phyloP scores from a whole-genome alignment of 768 basidiomycete genomes.

The Boletus sp. region DNA sequence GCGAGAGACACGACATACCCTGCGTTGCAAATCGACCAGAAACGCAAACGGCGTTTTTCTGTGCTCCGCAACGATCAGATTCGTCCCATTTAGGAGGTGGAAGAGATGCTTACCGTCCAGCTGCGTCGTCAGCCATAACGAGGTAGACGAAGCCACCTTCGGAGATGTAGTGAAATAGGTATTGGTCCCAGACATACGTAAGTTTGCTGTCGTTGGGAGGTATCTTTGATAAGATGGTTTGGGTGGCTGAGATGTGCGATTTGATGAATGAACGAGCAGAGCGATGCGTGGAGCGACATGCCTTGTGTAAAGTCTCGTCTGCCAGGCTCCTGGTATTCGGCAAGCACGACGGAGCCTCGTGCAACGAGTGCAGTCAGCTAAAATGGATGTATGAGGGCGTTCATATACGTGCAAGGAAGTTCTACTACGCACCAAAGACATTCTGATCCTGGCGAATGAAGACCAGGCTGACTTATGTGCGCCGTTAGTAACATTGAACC shows the following conservation, averaged over 20 bases:
- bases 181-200: constrained; percentile 90
- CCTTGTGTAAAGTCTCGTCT: constrained; percentile 90
- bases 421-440: constrained; percentile 28
- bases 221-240: constrained; percentile 92
- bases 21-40: constrained; percentile 79
- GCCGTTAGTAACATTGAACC: not conserved
- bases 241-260: constrained; percentile 54
- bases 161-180: constrained; percentile 91
- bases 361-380: constrained; percentile 87
- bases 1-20: constrained; percentile 39
- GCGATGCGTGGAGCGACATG: constrained; percentile 28
- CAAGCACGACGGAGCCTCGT: constrained; percentile 74
- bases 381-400: not conserved
- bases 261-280: not conserved
- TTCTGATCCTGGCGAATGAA: not conserved
- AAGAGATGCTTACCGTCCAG: constrained; percentile 63
- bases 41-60: constrained; percentile 95
- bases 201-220: constrained; percentile 85
- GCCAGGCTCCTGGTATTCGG: constrained; percentile 73
- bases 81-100: not conserved
- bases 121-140: constrained; percentile 93
- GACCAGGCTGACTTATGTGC: too few relatives aligned
- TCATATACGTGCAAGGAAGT: not conserved
- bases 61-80: constrained; percentile 1
- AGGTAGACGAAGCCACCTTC: constrained; percentile 86